Evolutionary conservation across 805 yeast genomes (phyloP).

Genomic region (Suhomyces sp.): DNA sequence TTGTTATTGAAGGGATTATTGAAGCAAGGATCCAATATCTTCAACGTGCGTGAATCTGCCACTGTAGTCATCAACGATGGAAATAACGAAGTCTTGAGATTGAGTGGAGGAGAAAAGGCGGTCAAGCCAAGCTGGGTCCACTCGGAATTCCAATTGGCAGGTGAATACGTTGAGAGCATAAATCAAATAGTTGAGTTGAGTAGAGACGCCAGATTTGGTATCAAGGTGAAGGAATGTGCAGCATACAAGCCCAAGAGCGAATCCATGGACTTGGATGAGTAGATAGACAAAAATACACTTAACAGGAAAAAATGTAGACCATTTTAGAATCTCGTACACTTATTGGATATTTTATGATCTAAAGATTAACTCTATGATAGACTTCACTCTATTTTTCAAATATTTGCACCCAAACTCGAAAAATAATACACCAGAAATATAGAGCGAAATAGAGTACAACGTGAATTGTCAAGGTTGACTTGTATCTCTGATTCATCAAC

Average conservation of each 20-base stretch:
- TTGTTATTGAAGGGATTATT: conserved; percentile 62
- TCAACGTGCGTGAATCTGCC: conserved; percentile 63
- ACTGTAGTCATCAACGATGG: conserved; percentile 61
- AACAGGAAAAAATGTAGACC: neutral
- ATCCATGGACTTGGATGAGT: conserved; percentile 19
- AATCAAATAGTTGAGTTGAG: conserved; percentile 55
- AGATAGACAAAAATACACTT: neutral
- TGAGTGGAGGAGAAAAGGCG: conserved; percentile 74
- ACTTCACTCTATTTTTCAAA: neutral
- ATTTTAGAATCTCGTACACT: too few species aligned
- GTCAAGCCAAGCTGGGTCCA: conserved; percentile 86
- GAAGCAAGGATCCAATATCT: conserved; percentile 44
- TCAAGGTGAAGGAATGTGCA: conserved; percentile 59
- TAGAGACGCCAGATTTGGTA: conserved; percentile 69
- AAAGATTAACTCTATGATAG: too few species aligned
- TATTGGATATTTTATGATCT: too few species aligned
- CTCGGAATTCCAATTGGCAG: conserved; percentile 63
- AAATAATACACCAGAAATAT: too few species aligned
- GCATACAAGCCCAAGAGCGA: conserved; percentile 40
- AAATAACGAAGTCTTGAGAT: conserved; percentile 61
- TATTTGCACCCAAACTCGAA: neutral
- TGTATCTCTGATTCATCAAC: too few species aligned
- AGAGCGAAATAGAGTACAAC: too few species aligned
- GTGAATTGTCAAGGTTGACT: too few species aligned
- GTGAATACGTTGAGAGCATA: conserved; percentile 44